Percentiles rank a stretch among this genome's conserved stretches.
Conservation (phyloP, 257 asterid species). For the Nicotiana paniculata region DNA sequence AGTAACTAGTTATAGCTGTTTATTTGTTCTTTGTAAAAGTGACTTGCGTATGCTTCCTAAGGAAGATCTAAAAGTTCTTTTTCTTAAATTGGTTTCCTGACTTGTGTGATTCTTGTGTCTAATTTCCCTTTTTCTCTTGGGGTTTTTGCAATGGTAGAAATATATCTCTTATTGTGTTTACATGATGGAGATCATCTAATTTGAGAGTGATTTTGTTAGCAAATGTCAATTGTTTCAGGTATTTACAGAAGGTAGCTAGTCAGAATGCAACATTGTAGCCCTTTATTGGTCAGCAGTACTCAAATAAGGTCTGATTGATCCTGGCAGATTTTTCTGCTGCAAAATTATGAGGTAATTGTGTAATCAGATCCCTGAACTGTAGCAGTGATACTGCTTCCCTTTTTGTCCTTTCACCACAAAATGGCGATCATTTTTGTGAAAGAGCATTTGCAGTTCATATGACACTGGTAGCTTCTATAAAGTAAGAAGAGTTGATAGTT, state of each 20-base stretch:
- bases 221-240: slow-evolving; percentile 4
- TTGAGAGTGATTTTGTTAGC: neutral
- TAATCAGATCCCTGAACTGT: slow-evolving; percentile 15
- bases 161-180: neutral
- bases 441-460: slow-evolving; percentile 12
- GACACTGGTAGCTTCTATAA: neutral
- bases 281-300: slow-evolving; percentile 8
- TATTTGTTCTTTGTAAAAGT: neutral
- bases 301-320: slow-evolving; percentile 10
- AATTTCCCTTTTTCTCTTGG: neutral
- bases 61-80: neutral
- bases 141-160: neutral
- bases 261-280: neutral
- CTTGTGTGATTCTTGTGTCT: neutral
- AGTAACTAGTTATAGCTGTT: neutral
- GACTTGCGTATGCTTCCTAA: neutral
- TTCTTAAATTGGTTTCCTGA: neutral
- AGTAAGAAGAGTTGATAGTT: slow-evolving; percentile 3
- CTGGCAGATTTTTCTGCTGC: slow-evolving; percentile 18
- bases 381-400: slow-evolving; percentile 4
- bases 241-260: slow-evolving; percentile 3
- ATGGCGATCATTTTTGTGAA: neutral
- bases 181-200: neutral
- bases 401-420: slow-evolving; percentile 4
- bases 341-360: slow-evolving; percentile 33